Percentiles rank a stretch among this genome's conserved stretches.
Evolutionary conservation across 1,284 basidiomycete genomes (phyloP).

Genomic region (Rhodotorula sp.): DNA sequence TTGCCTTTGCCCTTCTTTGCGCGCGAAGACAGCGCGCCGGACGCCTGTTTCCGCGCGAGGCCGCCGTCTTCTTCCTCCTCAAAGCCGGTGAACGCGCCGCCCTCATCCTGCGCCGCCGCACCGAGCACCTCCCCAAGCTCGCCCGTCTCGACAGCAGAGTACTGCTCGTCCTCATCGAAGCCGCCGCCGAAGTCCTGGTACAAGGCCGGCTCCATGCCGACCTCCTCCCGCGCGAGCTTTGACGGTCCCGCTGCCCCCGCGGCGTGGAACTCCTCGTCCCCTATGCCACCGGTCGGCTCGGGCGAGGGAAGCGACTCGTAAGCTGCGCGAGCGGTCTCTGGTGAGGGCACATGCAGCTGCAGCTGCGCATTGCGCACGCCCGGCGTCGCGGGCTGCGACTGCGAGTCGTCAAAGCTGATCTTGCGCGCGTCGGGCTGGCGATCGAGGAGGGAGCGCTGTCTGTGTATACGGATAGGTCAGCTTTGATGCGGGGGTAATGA

Average conservation of each 20-base stretch:
- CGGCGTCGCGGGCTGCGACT: neutral
- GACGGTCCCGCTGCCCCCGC: neutral
- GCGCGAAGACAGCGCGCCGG: neutral
- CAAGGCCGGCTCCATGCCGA: neutral
- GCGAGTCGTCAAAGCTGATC: conserved; percentile 19
- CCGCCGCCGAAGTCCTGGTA: conserved; percentile 10
- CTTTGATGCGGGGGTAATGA: too few relatives aligned
- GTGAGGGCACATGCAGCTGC: neutral
- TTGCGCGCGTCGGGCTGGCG: conserved; percentile 15
- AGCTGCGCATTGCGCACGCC: neutral
- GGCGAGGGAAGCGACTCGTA: neutral
- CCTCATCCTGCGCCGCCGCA: too few relatives aligned
- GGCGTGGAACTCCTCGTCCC: neutral
- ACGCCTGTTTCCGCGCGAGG: neutral
- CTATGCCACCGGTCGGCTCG: neutral
- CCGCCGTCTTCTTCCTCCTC: neutral
- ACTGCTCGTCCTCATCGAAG: neutral
- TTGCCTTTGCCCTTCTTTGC: neutral
- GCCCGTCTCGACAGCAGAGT: neutral
- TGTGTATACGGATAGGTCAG: neutral
- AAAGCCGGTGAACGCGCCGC: neutral
- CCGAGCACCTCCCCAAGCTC: neutral
- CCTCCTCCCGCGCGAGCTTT: neutral
- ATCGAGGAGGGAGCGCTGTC: conserved; percentile 8
- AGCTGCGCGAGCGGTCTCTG: neutral